Percentiles rank a stretch among this genome's conserved stretches.
These are phyloP conservation scores for Ormosia emarginata DNA, from an alignment of 306 rosid species.

Conservation along the genomic window DNA sequence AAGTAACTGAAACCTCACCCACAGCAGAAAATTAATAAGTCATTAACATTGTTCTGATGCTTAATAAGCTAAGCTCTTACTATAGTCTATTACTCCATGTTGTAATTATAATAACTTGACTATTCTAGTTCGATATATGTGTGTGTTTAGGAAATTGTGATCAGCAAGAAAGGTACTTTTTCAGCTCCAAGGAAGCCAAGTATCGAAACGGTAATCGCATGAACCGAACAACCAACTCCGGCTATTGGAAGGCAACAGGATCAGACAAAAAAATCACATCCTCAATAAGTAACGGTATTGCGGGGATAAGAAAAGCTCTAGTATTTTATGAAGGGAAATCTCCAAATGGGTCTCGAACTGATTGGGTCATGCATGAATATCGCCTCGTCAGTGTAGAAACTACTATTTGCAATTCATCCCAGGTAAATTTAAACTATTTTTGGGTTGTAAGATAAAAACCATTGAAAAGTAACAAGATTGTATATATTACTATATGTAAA, in stretches of 20 bases:
- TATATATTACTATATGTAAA: neutral
- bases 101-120: neutral
- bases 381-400: slow-evolving; percentile 37
- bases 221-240: slow-evolving; percentile 58
- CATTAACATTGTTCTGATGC: neutral
- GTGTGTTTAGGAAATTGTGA: slow-evolving; percentile 35
- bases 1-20: too few species aligned
- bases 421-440: slow-evolving; percentile 8
- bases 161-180: slow-evolving; percentile 59
- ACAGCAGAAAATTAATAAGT: neutral
- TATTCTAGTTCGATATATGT: neutral
- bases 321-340: slow-evolving; percentile 56
- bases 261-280: slow-evolving; percentile 52
- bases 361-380: slow-evolving; percentile 84
- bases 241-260: slow-evolving; percentile 80
- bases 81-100: neutral
- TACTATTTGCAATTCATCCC: neutral
- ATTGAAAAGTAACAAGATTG: neutral
- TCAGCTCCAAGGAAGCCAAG: slow-evolving; percentile 58
- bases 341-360: slow-evolving; percentile 49
- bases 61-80: neutral
- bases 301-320: slow-evolving; percentile 64
- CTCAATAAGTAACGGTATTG: slow-evolving; percentile 29
- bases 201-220: slow-evolving; percentile 50
- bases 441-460: neutral